A percentile compares a stretch with the other conserved stretches of the same genome.
Conservation (phyloP, 2,329 filamentous ascomycete species). For the Podosphaera leucotricha region DNA sequence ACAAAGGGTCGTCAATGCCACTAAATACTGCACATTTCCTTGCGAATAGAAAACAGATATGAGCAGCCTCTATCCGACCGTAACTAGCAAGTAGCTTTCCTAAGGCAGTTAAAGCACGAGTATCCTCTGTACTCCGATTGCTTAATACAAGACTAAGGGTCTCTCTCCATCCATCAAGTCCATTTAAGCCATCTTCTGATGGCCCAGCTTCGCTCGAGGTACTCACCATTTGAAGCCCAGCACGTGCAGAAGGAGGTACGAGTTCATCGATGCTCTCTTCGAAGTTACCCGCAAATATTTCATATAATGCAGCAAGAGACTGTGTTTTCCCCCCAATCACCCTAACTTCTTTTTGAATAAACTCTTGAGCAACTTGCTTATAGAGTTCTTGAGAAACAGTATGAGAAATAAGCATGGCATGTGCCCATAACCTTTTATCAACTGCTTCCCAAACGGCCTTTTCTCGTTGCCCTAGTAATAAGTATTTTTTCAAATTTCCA, state of each 20-base stretch:
- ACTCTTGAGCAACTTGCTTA: constrained; percentile 85
- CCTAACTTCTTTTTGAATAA: constrained; percentile 85
- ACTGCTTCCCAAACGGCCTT: constrained; percentile 85
- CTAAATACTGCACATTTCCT: constrained; percentile 47
- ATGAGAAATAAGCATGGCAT: constrained; percentile 73
- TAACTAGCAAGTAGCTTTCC: constrained; percentile 69
- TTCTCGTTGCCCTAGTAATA: constrained; percentile 65
- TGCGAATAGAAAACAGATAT: constrained; percentile 83
- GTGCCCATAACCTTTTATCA: constrained; percentile 85
- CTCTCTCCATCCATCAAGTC: constrained; percentile 83
- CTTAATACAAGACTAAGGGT: constrained; percentile 67
- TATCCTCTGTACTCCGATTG: constrained; percentile 66
- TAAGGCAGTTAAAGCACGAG: constrained; percentile 52
- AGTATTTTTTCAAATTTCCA: constrained; percentile 45
- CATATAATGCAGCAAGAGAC: constrained; percentile 75
- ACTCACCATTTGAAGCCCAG: constrained; percentile 75
- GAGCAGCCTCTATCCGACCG: constrained; percentile 71
- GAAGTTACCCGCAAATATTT: constrained; percentile 77
- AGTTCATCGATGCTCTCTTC: constrained; percentile 92
- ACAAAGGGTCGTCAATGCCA: constrained; percentile 58
- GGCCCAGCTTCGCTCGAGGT: constrained; percentile 37
- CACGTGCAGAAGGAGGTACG: constrained; percentile 75
- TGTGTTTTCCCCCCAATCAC: constrained; percentile 58
- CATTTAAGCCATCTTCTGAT: constrained; percentile 52
- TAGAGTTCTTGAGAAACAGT: constrained; percentile 61